Base-by-base conservation (phyloP, 2,329 filamentous ascomycete genomes). In the Trichoderma koningii region DNA sequence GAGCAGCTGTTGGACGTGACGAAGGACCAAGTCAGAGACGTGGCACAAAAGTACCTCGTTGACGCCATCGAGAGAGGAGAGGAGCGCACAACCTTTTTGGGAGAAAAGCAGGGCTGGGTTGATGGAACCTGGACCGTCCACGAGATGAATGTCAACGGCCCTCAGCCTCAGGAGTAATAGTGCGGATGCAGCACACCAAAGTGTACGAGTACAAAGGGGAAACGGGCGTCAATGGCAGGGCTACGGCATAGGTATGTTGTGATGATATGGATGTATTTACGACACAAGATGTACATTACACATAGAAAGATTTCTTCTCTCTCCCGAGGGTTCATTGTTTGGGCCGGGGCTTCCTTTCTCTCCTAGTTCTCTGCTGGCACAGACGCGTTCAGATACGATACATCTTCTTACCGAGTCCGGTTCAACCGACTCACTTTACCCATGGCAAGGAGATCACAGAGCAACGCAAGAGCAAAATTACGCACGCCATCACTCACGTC, bases 1-100 rank as follows among this genome's bases (percentile, higher is more conserved):
- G 91, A 95, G 77, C 88, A 90, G 73, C 82, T 99, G 65, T 83
- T 99, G 4, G 94, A 97, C 75, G 93, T 97, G 45, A 91, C 85
- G 3, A 88, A 87, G 67, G 86, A 89, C 68, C 89, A 97, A 71
- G 90, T 99, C 10, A 88, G 88, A 67, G 83, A 88, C 48, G 93
- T 88, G 14, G 95, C 95, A 0, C 89, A 97, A 71, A 85, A 87
- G 71, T 96, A 93, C 75, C 81, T 97, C 15, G 88, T 96, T 30
- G 85, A 92, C 52, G 82, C 82, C 5, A 79, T 89, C 9, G 82
- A 83, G 21, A 85, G 83, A 63, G 79, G 82, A 44, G 77, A 87
- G 67, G 87, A 88, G 65, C 86, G 87, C 61, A 80, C 88, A 26
- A 86, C 89, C 23, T 89, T 98, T 68, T 81, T 99, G 4, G 94